Evolutionary conservation across 179 eudicot genomes (phyloP), one percentile per base, ranked within the genome.

Genomic region (Camellia oleifera): DNA sequence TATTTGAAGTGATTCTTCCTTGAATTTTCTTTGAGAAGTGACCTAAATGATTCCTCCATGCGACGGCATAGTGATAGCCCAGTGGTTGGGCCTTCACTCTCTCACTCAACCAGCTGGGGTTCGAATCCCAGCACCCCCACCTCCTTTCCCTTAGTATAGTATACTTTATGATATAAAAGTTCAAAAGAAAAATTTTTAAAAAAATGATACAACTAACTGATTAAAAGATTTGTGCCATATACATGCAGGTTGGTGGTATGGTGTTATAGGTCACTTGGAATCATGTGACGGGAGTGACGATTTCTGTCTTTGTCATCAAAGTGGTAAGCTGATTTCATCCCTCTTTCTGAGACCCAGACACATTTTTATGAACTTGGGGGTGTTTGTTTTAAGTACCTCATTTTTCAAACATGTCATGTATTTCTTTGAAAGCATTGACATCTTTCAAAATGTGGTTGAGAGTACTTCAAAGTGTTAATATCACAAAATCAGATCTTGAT

Each of bases 241-340:
- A 58, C 67, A 78, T 84, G 86, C 89, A 95, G 98, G 98, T 77
- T 96, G 99, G 99, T 94, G 99, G 99, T 97, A 97, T 87, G 99
- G 99, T 52, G 86, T 89, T 79, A 90, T 94, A 73, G 94, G 99
- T 65, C 99, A 97, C 90, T 86, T 93, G 82, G 99, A 94, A 88
- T 74, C 88, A 68, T 97, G 99, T 87, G 94, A 91, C 81, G 90
- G 97, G 61, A 89, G 87, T 75, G 80, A 85, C 66, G 79, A 74
- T 84, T 85, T 86, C 78, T 97, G 98, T 82, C 89, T 86, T 32
- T 97, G 99, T 85, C 92, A 67, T 62, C 76, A 82, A 74, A 90
- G 88, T 80, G 98, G 98, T 97, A 81, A 89, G 95, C 77, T 73
- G 52, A 53, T 65, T 18, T 48, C 52, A 48, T 48, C 52, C 60